Base-by-base conservation (phyloP, 805 yeast genomes). In the Peterozyma xylosa region DNA sequence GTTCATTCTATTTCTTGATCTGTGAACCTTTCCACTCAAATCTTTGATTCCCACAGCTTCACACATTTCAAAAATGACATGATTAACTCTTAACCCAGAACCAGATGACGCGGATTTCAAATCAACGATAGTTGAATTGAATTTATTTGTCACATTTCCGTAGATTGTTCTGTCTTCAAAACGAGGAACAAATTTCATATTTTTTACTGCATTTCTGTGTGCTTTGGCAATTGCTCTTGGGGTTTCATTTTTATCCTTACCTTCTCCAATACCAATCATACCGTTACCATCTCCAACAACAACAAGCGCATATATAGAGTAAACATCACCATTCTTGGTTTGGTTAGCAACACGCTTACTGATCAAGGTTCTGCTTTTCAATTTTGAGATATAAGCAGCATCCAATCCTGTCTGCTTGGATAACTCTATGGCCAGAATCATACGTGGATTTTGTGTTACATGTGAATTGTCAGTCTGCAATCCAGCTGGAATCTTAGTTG, bases 211-310 rank as follows among this genome's bases (percentile, higher is more conserved):
- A 57, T 86, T 83, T 95, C 96, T 86, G 62, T 82, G 88, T 5
- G 98, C 96, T 59, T 87, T 86, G 35, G 76, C 67, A 32, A 82
- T 74, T 2, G 98, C 96, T 43, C 75, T 74, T 42, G 83, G 68
- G 67, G 83, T 76, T 47, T 83, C 87, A 45, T 77, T 81, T 52
- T 88, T 72, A 48, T 93, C 91, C 58, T 86, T 87, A 49, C 98
- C 99, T 63, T 89, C 95, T 41, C 98, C 99, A 40, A 90, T 70
- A 33, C 98, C 98, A 47, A 93, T 72, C 83, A 88, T 85, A 50
- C 99, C 99, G 51, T 86, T 85, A 44, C 81, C 76, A 64, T 93
- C 96, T 39, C 99, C 99, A 13, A 86, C 96, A 33, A 89, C 85
- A 11, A 89, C 91, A 50, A 93, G 63, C 0, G 89, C 84, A 63